These are phyloP conservation scores for Saccharomycopsis sp. DNA, from an alignment of 805 yeast genomes.

Conservation along the genomic window DNA sequence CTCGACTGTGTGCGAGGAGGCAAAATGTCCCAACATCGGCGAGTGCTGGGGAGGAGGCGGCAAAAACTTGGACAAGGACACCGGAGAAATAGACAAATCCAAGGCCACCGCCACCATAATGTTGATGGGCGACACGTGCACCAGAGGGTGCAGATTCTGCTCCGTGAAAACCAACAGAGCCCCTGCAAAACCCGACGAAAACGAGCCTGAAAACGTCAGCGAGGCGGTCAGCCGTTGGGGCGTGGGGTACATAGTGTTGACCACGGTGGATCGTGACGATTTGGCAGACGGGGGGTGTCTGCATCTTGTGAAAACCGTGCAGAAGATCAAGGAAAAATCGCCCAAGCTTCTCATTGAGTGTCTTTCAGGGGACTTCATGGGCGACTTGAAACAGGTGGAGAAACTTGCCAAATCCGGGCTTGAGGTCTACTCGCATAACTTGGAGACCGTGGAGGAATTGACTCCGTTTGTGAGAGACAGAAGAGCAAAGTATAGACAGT, in stretches of 20 bases:
- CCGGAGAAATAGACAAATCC: slow-evolving; percentile 39
- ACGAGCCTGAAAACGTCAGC: slow-evolving; percentile 96
- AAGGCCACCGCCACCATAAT: slow-evolving; percentile 97
- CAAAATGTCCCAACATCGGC: slow-evolving; percentile 98
- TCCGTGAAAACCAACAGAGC: slow-evolving; percentile 87
- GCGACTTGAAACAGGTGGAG: slow-evolving; percentile 75
- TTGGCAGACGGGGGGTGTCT: slow-evolving; percentile 86
- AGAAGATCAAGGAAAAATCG: slow-evolving; percentile 75
- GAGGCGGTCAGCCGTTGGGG: slow-evolving; percentile 98
- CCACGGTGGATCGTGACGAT: slow-evolving; percentile 97
- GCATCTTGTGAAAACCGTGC: slow-evolving; percentile 85
- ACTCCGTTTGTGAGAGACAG: slow-evolving; percentile 96
- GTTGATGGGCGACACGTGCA: slow-evolving; percentile 98
- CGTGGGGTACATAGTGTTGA: slow-evolving; percentile 91
- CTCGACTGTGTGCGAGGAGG: slow-evolving; percentile 97
- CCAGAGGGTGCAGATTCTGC: slow-evolving; percentile 98
- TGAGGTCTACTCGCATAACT: slow-evolving; percentile 94
- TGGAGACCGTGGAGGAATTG: slow-evolving; percentile 92
- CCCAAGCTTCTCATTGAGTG: slow-evolving; percentile 92
- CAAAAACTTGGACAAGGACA: slow-evolving; percentile 27
- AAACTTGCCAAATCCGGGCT: slow-evolving; percentile 78
- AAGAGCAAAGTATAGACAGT: slow-evolving; percentile 91
- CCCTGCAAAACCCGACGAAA: slow-evolving; percentile 88
- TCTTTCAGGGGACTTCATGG: slow-evolving; percentile 91
- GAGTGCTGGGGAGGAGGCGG: slow-evolving; percentile 98